phyloP scores from a whole-genome alignment of 176 grass and related monocot species.

The Juncus inflexus region DNA sequence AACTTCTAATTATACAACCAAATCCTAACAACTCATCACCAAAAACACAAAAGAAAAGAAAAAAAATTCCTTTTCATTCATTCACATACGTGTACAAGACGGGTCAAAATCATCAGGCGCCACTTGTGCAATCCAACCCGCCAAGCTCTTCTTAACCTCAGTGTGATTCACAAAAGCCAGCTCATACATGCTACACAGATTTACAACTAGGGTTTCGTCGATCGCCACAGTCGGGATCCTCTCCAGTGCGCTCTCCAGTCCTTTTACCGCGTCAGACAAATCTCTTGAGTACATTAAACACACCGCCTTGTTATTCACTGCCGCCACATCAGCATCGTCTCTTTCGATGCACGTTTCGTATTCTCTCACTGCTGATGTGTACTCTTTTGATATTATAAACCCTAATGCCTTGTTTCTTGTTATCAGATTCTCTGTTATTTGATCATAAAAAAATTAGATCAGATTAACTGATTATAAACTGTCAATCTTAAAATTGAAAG shows the following conservation, averaged over 20 bases:
- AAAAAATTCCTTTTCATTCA: conserved; percentile 17
- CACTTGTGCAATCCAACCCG: conserved; percentile 68
- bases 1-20: too few relatives aligned
- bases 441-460: too few relatives aligned
- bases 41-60: neutral
- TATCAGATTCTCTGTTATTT: conserved; percentile 45
- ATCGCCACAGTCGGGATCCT: conserved; percentile 61
- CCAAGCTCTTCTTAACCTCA: conserved; percentile 67
- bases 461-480: too few relatives aligned
- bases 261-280: conserved; percentile 74
- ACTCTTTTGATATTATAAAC: conserved; percentile 72
- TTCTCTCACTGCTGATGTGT: conserved; percentile 75
- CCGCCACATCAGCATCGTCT: conserved; percentile 60
- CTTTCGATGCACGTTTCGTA: conserved; percentile 83
- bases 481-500: neutral
- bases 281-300: conserved; percentile 95
- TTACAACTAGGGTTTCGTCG: conserved; percentile 78
- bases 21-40: too few relatives aligned
- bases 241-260: conserved; percentile 78
- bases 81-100: conserved; percentile 80
- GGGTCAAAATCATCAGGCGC: conserved; percentile 83
- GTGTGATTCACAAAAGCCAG: conserved; percentile 72
- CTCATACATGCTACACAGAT: conserved; percentile 95
- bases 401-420: conserved; percentile 71
- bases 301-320: conserved; percentile 87